These are phyloP conservation scores for Podospora pseudocomata DNA, from an alignment of 495 filamentous ascomycete genomes.

Conservation along the genomic window DNA sequence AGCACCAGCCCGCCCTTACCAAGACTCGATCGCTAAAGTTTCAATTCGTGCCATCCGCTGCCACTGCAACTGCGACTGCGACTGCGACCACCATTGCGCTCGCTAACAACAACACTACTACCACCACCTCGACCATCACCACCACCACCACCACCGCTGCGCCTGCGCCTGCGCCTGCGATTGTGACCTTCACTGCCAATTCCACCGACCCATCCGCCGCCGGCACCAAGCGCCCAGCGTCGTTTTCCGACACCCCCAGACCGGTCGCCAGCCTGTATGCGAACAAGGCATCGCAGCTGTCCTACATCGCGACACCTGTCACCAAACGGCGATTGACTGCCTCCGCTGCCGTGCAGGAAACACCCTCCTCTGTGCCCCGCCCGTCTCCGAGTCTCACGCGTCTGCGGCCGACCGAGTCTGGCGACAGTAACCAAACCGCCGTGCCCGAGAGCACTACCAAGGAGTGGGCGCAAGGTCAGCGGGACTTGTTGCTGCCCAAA, in stretches of 20 bases:
- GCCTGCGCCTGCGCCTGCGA: background rate
- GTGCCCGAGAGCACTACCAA: conserved; percentile 23
- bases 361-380: conserved; percentile 13
- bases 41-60: conserved; percentile 3
- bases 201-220: conserved; percentile 15
- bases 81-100: conserved; percentile 3
- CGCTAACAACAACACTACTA: conserved; percentile 2
- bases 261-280: conserved; percentile 25
- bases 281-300: conserved; percentile 14
- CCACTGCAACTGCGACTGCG: conserved; percentile 4
- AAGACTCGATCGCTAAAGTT: conserved; percentile 17
- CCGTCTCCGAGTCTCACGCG: conserved; percentile 17
- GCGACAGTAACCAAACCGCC: conserved; percentile 21
- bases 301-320: conserved; percentile 25
- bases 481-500: conserved; percentile 39
- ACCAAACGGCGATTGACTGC: conserved; percentile 28
- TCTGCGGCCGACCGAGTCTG: conserved; percentile 13
- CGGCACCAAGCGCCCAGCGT: conserved; percentile 39
- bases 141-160: conserved; percentile 11
- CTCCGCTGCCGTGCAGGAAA: conserved; percentile 15
- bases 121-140: conserved; percentile 12
- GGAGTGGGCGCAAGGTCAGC: conserved; percentile 39
- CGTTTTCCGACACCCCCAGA: conserved; percentile 35
- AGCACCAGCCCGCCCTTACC: conserved; percentile 9
- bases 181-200: conserved; percentile 1